Conservation (phyloP, 139 green algal genomes). For the Medakamo hakoo region DNA sequence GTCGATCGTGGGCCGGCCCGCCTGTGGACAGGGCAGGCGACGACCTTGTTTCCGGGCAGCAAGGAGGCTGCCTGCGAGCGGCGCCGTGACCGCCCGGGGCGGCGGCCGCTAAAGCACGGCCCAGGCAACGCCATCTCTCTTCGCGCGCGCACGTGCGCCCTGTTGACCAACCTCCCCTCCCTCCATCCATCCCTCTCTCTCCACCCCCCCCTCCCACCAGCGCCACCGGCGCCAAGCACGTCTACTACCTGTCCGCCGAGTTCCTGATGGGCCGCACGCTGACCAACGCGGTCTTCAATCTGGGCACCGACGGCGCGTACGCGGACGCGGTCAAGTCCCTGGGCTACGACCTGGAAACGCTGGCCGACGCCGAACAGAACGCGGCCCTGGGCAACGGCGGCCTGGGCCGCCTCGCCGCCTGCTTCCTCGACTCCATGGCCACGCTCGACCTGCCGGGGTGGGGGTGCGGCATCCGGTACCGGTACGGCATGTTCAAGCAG, state of each 20-base stretch:
- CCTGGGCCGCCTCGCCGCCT: constrained; percentile 90
- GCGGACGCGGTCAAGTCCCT: constrained; percentile 48
- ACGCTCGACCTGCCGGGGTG: constrained; percentile 89
- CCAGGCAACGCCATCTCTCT: too few relatives aligned
- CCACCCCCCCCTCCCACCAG: neutral
- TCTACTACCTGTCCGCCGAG: constrained; percentile 95
- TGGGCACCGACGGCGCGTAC: constrained; percentile 76
- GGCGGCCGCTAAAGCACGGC: too few relatives aligned
- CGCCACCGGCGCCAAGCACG: constrained; percentile 69
- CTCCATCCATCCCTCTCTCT: neutral
- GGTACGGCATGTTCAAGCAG: constrained; percentile 98
- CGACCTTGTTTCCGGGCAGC: too few relatives aligned
- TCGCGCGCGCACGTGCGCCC: too few relatives aligned
- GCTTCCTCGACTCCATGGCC: constrained; percentile 97
- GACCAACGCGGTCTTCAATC: constrained; percentile 86
- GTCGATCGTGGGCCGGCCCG: too few relatives aligned
- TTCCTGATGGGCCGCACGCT: constrained; percentile 92
- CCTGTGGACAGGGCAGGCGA: too few relatives aligned
- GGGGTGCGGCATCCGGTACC: constrained; percentile 98
- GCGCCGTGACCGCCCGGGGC: too few relatives aligned
- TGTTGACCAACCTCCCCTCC: too few relatives aligned
- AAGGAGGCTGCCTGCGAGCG: too few relatives aligned
- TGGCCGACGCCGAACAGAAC: constrained; percentile 49
- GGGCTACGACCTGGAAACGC: constrained; percentile 58
- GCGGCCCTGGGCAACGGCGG: constrained; percentile 94